Evolutionary conservation across 768 basidiomycete species (phyloP), one percentile per base, ranked within the genome.

Genomic region (Lactarius hatsudake): DNA sequence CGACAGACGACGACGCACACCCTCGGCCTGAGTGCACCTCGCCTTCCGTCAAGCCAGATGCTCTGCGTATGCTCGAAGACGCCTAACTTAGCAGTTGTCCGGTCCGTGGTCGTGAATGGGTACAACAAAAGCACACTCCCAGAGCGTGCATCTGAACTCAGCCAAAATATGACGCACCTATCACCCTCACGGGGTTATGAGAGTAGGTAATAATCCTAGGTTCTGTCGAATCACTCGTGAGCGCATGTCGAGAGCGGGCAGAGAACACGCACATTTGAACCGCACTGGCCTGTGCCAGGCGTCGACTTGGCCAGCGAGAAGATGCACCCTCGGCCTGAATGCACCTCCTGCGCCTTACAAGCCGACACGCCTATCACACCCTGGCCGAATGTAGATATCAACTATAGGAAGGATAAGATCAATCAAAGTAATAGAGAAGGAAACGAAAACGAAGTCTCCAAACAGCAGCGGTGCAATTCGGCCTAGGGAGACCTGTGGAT

Each of bases 271-370:
- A 65, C 64, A 10, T 12, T 20, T 38, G 30, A 42, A 18, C 23
- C 9, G 9, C 18, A 15, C 26, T 38, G 13, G 28, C 23, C 1
- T 40, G 5, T 17, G 23, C 55, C 30, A 23, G 59, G 26, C 6
- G 40, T 48, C 30, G 59, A 51, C 65, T 30, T 8, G 42, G 40
- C 32, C 28, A 28, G 56, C 54, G 59, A 43, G 23, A 17, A 56
- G 4, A 32, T 13, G 23, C 54, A 61, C 59, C 59, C 59, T 65
- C 64, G 64, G 38, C 64, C 64, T 55, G 64, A 43, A 53, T 45
- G 53, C 38, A 61, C 26, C 45, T 34, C 53, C 53, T 40, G n/a
- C 43, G 18, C 48, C 65, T 36, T 17, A 43, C 17, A 45, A 56
- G 36, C 42, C 10, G 32, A 51, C 60, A 38, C 54, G 36, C 60